Evolutionary conservation across 2,329 filamentous ascomycete species (phyloP).

Genomic region (Geoglossum cookeanum): DNA sequence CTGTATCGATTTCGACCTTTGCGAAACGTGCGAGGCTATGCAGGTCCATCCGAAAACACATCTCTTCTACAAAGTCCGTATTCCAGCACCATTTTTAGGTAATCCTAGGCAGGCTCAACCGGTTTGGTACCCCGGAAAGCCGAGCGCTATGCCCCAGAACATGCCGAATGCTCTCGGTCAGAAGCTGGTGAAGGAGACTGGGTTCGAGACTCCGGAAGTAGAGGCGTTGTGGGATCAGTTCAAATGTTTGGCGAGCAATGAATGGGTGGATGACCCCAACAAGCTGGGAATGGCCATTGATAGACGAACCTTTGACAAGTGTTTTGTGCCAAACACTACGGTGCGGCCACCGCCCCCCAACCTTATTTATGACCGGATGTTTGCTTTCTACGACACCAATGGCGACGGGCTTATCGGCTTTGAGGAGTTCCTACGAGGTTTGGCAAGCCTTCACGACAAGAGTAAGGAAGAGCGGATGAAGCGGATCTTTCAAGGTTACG

Average conservation of each 20-base stretch:
- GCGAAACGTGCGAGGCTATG: slow-evolving; percentile 67
- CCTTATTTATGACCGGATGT: slow-evolving; percentile 89
- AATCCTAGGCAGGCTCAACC: slow-evolving; percentile 59
- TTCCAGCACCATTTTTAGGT: slow-evolving; percentile 71
- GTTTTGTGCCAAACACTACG: slow-evolving; percentile 72
- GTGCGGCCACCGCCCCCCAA: slow-evolving; percentile 62
- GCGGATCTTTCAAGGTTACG: slow-evolving; percentile 73
- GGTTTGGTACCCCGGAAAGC: slow-evolving; percentile 77
- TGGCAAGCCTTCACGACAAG: slow-evolving; percentile 44
- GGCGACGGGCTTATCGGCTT: slow-evolving; percentile 80
- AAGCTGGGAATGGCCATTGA: slow-evolving; percentile 70
- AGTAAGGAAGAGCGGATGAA: slow-evolving; percentile 44
- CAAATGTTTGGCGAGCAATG: slow-evolving; percentile 74
- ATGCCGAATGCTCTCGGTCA: slow-evolving; percentile 50
- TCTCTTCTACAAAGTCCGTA: slow-evolving; percentile 87
- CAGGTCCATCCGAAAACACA: slow-evolving; percentile 71
- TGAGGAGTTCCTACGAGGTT: slow-evolving; percentile 69
- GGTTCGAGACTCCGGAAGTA: slow-evolving; percentile 68
- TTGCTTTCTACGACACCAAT: slow-evolving; percentile 88
- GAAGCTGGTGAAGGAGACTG: slow-evolving; percentile 50
- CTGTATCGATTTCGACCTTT: slow-evolving; percentile 89
- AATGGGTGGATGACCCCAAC: slow-evolving; percentile 67
- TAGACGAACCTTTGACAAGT: slow-evolving; percentile 78
- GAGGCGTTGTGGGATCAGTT: slow-evolving; percentile 96
- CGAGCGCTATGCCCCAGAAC: slow-evolving; percentile 45